Percentiles rank a stretch among this genome's conserved stretches.
phyloP scores from a whole-genome alignment of 2,329 filamentous ascomycete species.

The Fusarium buharicum region DNA sequence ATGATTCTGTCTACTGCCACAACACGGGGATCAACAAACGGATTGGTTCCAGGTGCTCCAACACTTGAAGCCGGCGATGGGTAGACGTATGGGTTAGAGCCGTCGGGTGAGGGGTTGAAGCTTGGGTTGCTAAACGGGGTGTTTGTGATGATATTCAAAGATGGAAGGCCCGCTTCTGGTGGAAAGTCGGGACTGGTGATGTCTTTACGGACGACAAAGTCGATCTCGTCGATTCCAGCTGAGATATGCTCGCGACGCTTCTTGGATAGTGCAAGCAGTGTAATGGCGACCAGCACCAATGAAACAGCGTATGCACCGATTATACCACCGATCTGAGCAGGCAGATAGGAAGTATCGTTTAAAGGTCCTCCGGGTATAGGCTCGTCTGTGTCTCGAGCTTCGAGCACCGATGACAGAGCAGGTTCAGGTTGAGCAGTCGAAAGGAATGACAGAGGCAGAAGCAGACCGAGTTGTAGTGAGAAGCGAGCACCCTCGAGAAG shows the following conservation, averaged over 20 bases:
- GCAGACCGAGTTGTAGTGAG: constrained; percentile 45
- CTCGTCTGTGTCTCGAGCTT: constrained; percentile 60
- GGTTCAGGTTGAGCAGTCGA: constrained; percentile 48
- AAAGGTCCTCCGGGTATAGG: constrained; percentile 68
- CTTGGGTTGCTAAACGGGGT: constrained; percentile 52
- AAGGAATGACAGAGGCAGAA: constrained; percentile 46
- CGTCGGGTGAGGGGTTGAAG: constrained; percentile 58
- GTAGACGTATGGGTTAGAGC: constrained; percentile 55
- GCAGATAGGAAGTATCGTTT: constrained; percentile 73
- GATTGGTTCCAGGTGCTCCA: constrained; percentile 68
- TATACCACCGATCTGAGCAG: constrained; percentile 84
- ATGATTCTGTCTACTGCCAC: constrained; percentile 78
- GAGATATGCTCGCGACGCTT: constrained; percentile 63
- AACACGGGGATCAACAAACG: constrained; percentile 79
- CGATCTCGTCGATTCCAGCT: constrained; percentile 64
- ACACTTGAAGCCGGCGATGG: constrained; percentile 60
- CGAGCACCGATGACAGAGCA: constrained; percentile 40
- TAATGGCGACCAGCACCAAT: constrained; percentile 76
- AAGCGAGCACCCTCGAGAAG: constrained; percentile 43
- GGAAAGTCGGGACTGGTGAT: constrained; percentile 41
- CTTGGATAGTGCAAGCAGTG: constrained; percentile 70
- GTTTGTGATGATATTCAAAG: constrained; percentile 34
- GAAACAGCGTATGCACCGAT: constrained; percentile 84
- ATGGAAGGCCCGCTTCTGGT: constrained; percentile 19
- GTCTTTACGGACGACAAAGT: constrained; percentile 49